phyloP scores from a whole-genome alignment of 371 early-diverging fungal species.

The Chytridiales sp. region DNA sequence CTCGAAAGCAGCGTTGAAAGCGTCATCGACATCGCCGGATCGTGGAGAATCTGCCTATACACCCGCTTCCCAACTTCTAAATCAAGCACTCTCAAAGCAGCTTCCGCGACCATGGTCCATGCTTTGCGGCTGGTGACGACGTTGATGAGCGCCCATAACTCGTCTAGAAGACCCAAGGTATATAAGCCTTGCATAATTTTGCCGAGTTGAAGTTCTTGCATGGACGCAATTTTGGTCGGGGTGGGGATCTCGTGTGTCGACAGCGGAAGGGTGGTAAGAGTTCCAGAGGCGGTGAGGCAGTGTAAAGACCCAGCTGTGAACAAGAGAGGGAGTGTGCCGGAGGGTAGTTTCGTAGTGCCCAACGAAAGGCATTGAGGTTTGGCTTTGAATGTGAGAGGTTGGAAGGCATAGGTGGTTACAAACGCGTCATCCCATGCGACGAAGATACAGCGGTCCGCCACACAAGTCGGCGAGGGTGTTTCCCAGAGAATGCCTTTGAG shows the following conservation, averaged over 20 bases:
- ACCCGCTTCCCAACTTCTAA: conserved; percentile 41
- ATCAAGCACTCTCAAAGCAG: conserved; percentile 41
- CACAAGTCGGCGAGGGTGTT: conserved; percentile 15
- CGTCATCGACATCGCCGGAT: conserved; percentile 44
- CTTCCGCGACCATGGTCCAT: conserved; percentile 48
- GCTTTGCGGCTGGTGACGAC: conserved; percentile 30
- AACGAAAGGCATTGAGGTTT: conserved; percentile 31
- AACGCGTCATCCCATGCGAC: conserved; percentile 44
- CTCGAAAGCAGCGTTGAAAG: conserved; percentile 15
- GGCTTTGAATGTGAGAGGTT: conserved; percentile 41
- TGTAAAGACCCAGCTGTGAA: too few relatives aligned
- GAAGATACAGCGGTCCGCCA: conserved; percentile 36
- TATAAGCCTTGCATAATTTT: too few relatives aligned
- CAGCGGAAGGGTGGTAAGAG: conserved; percentile 31
- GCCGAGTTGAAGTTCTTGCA: too few relatives aligned
- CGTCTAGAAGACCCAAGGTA: conserved; percentile 12
- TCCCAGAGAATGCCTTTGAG: conserved; percentile 47
- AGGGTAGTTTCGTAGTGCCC: conserved; percentile 44
- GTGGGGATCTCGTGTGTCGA: conserved; percentile 17
- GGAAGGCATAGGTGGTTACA: conserved; percentile 42
- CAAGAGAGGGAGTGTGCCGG: conserved; percentile 46
- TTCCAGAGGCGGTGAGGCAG: too few relatives aligned
- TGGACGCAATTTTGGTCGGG: background rate
- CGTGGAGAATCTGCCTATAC: conserved; percentile 44
- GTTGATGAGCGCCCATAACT: conserved; percentile 36